Evolutionary conservation across 1,139 yeast genomes (phyloP).

Genomic region (Hyphopichia pseudoburtonii): DNA sequence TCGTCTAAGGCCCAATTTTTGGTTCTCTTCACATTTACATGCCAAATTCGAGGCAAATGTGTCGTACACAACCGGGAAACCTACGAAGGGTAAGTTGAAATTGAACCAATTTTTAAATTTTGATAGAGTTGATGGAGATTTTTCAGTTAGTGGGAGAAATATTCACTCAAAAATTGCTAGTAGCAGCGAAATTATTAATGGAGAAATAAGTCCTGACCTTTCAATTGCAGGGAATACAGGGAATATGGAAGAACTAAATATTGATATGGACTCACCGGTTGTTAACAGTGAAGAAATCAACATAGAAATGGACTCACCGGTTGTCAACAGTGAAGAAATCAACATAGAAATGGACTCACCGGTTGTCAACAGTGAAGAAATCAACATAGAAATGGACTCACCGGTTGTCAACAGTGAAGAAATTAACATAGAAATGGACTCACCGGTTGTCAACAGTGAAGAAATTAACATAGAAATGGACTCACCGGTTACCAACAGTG

Average conservation of each 20-base stretch:
- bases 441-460: not conserved
- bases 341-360: conserved; percentile 12
- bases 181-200: too few relatives aligned
- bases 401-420: conserved; percentile 14
- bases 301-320: conserved; percentile 15
- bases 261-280: conserved; percentile 10
- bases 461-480: conserved; percentile 18
- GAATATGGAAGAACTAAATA: conserved; percentile 8
- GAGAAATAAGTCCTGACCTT: too few relatives aligned
- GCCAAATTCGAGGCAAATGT: conserved; percentile 63
- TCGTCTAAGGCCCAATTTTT: conserved; percentile 59
- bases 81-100: not conserved
- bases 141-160: conserved; percentile 1
- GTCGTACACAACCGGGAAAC: conserved; percentile 10
- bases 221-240: not conserved
- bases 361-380: not conserved
- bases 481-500: conserved; percentile 11
- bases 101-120: not conserved
- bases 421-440: conserved; percentile 14
- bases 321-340: conserved; percentile 14
- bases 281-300: conserved; percentile 29
- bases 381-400: not conserved
- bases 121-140: not conserved
- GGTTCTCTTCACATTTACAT: conserved; percentile 93
- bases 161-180: too few relatives aligned